phyloP scores from a whole-genome alignment of 2,329 filamentous ascomycete genomes.

The Aplosporella prunicola region DNA sequence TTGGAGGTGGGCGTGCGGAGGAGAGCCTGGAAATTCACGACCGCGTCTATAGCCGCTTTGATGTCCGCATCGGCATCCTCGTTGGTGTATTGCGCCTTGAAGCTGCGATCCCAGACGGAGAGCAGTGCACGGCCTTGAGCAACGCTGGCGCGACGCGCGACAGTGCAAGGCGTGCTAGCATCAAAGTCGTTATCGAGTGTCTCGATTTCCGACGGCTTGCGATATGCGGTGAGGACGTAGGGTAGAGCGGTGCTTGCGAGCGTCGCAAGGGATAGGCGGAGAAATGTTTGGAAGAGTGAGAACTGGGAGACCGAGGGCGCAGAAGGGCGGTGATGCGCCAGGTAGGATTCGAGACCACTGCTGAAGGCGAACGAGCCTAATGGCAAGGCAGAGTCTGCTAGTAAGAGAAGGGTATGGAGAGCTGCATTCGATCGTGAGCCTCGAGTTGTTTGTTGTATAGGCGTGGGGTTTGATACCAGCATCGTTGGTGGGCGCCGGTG shows the following conservation, averaged over 20 bases:
- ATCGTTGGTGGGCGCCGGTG: constrained; percentile 14
- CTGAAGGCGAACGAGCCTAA: constrained; percentile 83
- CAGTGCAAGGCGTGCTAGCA: constrained; percentile 67
- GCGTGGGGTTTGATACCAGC: constrained; percentile 14
- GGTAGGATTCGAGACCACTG: constrained; percentile 72
- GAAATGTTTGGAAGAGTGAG: constrained; percentile 53
- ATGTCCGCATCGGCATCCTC: background rate
- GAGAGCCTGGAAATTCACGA: constrained; percentile 21
- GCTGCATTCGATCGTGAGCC: constrained; percentile 9
- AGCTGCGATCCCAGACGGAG: constrained; percentile 65
- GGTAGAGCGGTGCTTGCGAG: constrained; percentile 65
- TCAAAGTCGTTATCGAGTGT: constrained; percentile 66
- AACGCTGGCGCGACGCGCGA: constrained; percentile 64
- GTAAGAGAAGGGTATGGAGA: constrained; percentile 62
- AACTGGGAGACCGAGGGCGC: constrained; percentile 19
- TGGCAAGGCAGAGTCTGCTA: constrained; percentile 72
- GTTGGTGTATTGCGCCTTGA: constrained; percentile 31
- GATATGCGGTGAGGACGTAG: constrained; percentile 61
- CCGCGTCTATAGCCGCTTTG: constrained; percentile 16
- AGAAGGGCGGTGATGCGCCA: constrained; percentile 51
- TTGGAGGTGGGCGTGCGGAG: constrained; percentile 19
- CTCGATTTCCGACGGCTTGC: constrained; percentile 42
- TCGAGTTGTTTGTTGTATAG: background rate
- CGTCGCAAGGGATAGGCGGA: constrained; percentile 60
- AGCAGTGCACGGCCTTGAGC: constrained; percentile 68